phyloP scores from a whole-genome alignment of 306 rosid species.

The Mucuna pruriens region DNA sequence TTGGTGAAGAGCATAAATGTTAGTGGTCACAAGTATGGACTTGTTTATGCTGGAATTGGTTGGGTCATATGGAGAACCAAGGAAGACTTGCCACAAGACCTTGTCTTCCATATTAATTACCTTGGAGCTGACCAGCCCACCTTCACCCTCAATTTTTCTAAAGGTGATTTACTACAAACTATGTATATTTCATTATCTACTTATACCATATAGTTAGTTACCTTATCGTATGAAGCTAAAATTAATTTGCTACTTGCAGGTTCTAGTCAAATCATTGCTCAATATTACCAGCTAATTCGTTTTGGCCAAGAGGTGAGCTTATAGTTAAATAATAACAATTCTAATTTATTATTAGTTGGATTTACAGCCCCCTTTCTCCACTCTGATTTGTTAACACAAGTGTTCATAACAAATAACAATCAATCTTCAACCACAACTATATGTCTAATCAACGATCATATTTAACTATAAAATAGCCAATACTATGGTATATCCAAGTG shows the following conservation, averaged over 20 bases:
- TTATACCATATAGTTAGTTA: not conserved
- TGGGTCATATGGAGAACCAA: conserved; percentile 74
- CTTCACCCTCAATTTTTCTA: conserved; percentile 56
- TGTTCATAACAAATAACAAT: not conserved
- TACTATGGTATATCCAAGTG: not conserved
- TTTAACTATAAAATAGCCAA: not conserved
- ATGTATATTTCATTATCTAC: not conserved
- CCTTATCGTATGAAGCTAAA: not conserved
- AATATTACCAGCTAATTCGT: conserved; percentile 67
- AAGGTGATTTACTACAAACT: conserved; percentile 34
- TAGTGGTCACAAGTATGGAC: conserved; percentile 88
- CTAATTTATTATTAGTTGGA: not conserved
- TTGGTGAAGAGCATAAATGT: conserved; percentile 86
- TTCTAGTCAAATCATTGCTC: conserved; percentile 73
- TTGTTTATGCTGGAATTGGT: conserved; percentile 89
- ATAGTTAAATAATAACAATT: not conserved
- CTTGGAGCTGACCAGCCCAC: conserved; percentile 60
- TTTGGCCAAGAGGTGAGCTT: conserved; percentile 61
- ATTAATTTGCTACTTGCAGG: conserved; percentile 45
- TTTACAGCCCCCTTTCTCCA: not conserved
- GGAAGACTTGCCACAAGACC: conserved; percentile 67
- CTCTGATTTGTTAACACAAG: not conserved
- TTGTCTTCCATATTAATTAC: conserved; percentile 62
- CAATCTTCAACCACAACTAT: not conserved
- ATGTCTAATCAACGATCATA: not conserved